Base-by-base conservation (phyloP, 805 yeast species). In the Diddensiella transvaalensis region DNA sequence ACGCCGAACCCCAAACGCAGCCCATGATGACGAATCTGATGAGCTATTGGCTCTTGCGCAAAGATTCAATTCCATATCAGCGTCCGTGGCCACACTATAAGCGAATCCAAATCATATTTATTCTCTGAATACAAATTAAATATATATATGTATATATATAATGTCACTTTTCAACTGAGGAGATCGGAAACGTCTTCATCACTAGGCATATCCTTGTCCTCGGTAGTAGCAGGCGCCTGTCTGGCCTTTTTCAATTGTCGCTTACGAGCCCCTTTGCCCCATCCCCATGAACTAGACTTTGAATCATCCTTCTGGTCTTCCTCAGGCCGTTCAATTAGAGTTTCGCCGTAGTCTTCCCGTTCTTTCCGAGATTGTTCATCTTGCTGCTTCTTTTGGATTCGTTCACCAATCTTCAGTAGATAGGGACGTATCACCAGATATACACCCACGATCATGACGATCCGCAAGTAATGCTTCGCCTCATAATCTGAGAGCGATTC, bases 121-220 rank as follows among this genome's bases (percentile, higher is more conserved):
- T 42, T n/a, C 11, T 33, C 15, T 11, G 13, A 36, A n/a, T 13
- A 6, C 36, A 4, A 36, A 21, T 15, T 17, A 44, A 33, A 17
- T 21, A 43, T 43, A 39, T 18, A 43, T 4, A 37, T 22, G 6
- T 43, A 35, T 8, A 43, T 43, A 39, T 38, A 36, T 17, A 40
- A 13, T 43, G n/a, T 36, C 29, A 38, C 24, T 36, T 40, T 6
- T 45, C 40, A 22, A n/a, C 21, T 15, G 35, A 64, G 40, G 40
- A 64, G 50, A 45, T 64, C 68, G 1, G 60, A 50, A 3, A 64
- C 61, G 44, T 64, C 68, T n/a, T 64, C 68, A 42, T 64, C 68
- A 35, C 63, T 58, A 18, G 57, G 55, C 61, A 63, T 57, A 8
- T 60, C 63, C 10, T 51, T 60, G 4, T 46, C 52, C n/a, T 53